phyloP scores from a whole-genome alignment of 176 grass and related monocot species.

The Aegilops tauschii region DNA sequence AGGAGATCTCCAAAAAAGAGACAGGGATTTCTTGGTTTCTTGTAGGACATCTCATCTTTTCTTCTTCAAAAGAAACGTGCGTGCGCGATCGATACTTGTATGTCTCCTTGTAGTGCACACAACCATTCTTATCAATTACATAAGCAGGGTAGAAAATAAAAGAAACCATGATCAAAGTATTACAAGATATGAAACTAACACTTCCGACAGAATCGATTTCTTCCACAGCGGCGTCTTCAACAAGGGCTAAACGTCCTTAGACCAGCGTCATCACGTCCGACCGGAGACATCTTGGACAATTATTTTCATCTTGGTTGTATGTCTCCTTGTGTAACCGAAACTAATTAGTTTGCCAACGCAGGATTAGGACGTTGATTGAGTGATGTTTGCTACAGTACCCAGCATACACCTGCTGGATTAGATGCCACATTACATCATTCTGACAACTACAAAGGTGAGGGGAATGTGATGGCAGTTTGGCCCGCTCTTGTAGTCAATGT shows the following conservation, averaged over 20 bases:
- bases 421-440: conserved; percentile 15
- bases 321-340: neutral
- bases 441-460: neutral
- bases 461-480: conserved; percentile 24
- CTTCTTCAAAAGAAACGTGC: neutral
- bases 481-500: conserved; percentile 10
- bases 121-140: no score
- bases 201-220: no score
- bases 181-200: no score
- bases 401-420: neutral
- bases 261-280: no score
- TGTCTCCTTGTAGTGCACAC: neutral
- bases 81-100: neutral
- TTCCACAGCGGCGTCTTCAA: no score
- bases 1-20: neutral
- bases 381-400: neutral
- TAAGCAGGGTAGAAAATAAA: no score
- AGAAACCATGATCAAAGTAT: no score
- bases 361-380: neutral
- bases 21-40: neutral
- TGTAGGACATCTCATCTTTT: neutral
- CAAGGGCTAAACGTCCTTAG: no score
- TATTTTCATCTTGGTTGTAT: neutral
- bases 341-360: neutral
- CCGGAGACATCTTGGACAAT: no score